Evolutionary conservation across 805 yeast species (phyloP).

Genomic region (Candida koratica): DNA sequence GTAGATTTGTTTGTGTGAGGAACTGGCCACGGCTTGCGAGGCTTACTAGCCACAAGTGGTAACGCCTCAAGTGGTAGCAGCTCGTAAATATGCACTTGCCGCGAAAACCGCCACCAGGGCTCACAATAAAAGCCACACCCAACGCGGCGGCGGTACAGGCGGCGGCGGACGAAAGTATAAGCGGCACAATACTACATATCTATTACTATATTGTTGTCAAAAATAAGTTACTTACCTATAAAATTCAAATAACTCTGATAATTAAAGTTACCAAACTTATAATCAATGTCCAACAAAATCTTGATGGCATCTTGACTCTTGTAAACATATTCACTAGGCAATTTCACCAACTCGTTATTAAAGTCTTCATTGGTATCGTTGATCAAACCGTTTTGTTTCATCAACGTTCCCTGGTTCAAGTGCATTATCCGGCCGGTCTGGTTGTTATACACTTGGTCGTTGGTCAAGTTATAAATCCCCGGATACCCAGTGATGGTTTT

Average conservation of each 20-base stretch:
- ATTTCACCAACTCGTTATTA: conserved; percentile 36
- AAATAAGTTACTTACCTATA: conserved; percentile 15
- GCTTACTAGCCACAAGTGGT: too few relatives aligned
- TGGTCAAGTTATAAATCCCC: conserved; percentile 42
- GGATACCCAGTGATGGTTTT: conserved; percentile 44
- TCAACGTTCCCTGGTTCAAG: conserved; percentile 36
- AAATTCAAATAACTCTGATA: conserved; percentile 43
- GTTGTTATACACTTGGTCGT: conserved; percentile 42
- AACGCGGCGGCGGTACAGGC: too few relatives aligned
- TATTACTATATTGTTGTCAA: too few relatives aligned
- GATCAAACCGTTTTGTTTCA: conserved; percentile 27
- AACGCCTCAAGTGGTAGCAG: too few relatives aligned
- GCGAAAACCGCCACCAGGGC: too few relatives aligned
- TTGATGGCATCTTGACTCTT: conserved; percentile 60
- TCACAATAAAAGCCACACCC: too few relatives aligned
- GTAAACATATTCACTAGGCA: conserved; percentile 46
- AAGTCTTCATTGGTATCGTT: conserved; percentile 31
- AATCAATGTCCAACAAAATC: conserved; percentile 59
- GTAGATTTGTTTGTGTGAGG: too few relatives aligned
- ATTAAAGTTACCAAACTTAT: conserved; percentile 56
- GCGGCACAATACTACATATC: too few relatives aligned
- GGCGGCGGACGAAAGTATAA: too few relatives aligned
- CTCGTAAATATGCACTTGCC: too few relatives aligned
- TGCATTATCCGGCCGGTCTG: conserved; percentile 36
- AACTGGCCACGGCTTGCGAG: too few relatives aligned